Base-by-base conservation (phyloP, 2,329 filamentous ascomycete species). In the Alternaria infectoria region DNA sequence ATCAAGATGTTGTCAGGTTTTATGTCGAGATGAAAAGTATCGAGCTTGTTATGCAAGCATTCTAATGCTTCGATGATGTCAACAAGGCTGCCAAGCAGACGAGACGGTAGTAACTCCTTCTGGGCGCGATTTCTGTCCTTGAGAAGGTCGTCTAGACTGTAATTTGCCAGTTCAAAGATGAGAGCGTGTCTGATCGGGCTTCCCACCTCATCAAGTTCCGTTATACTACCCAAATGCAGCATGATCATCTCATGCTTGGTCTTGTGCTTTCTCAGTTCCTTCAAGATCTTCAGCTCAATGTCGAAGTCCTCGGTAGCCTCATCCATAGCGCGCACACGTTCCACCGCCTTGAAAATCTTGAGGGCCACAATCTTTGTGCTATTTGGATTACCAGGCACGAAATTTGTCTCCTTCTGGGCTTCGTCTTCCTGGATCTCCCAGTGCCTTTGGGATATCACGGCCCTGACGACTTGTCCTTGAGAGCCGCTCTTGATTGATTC, bases 401-500 rank as follows among this genome's bases (percentile, higher is more conserved):
- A 49, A 2, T 23, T 2, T 1, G 19, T 3, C 0, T 23, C 4
- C 0, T 25, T 8, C 8, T 17, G 15, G 5, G 1, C 8, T 0
- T 40, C 36, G 9, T 40, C 2, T 2, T 17, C 36, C 3, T 1
- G 21, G 5, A 49, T 49, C 4, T 49, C 45, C 45, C 45, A 49
- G 4, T 49, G 45, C 3, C 12, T 0, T 23, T 21, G 23, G 13
- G 45, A 23, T 23, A 49, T 49, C 2, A 1, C 5, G 11, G 21
- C 19, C 3, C 7, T 49, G 17, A 23, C 0, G 2, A 49, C 45
- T 2, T 21, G 15, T 5, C 45, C 45, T 25, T 21, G 25, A 11
- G 45, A 49, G 17, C 45, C 45, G 5, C 25, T 23, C 13, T 49
- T 49, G 21, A 49, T 49, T 0, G 13, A 1, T n/a, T 15, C 2